A percentile compares a stretch with the other conserved stretches of the same genome.
phyloP scores from a whole-genome alignment of 768 basidiomycete genomes.

The Mycena galopus region DNA sequence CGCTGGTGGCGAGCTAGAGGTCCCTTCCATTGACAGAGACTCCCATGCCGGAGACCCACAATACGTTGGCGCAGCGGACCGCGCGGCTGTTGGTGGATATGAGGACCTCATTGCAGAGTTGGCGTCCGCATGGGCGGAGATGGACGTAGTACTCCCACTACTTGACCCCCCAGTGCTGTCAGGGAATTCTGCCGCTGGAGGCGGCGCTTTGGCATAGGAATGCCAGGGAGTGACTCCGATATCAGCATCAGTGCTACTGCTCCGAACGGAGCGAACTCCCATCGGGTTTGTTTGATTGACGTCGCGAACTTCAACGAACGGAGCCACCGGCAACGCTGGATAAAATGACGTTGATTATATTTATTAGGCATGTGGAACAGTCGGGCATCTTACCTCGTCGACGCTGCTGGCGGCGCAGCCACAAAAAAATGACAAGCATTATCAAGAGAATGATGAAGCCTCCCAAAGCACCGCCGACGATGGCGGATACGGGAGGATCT shows the following conservation, averaged over 20 bases:
- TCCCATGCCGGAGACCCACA: not conserved
- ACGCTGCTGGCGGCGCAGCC: not conserved
- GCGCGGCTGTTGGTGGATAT: not conserved
- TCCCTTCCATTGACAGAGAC: not conserved
- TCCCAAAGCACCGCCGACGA: not conserved
- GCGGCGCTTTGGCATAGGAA: too few species aligned
- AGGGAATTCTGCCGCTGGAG: too few species aligned
- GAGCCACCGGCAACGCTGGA: too few species aligned
- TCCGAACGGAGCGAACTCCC: not conserved
- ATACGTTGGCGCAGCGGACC: slow-evolving; percentile 4
- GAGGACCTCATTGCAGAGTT: not conserved
- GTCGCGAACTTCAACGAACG: not conserved
- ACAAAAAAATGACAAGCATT: not conserved
- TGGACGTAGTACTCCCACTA: too few species aligned
- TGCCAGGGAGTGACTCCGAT: too few species aligned
- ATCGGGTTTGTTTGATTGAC: too few species aligned
- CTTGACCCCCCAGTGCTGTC: too few species aligned
- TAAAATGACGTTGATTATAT: not conserved
- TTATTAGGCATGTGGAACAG: too few species aligned
- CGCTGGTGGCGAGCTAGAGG: too few species aligned
- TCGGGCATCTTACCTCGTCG: too few species aligned
- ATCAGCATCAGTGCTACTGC: too few species aligned
- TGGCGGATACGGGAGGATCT: slow-evolving; percentile 14
- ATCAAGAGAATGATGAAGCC: not conserved
- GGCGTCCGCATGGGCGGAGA: too few species aligned